Base-by-base conservation (phyloP, 73 alveolate species). In the Paramecium pentaurelia region DNA sequence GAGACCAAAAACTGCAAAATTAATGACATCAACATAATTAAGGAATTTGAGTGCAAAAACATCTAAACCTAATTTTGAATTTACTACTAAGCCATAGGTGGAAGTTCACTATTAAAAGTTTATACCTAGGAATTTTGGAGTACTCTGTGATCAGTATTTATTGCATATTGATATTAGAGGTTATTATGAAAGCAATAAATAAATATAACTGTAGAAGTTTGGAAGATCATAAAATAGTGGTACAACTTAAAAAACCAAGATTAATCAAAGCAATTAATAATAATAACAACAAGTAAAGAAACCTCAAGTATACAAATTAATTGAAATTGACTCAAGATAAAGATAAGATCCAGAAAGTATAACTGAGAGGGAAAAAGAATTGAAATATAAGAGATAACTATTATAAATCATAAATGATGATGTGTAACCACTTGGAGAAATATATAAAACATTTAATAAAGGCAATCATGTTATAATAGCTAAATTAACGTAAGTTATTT, bases 301-400 rank as follows among this genome's bases (percentile, higher is more conserved):
- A 36, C 37, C 58, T 25, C 16, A 80, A 11, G 58, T 80, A 20
- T 80, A 80, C 58, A 80, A 80, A 25, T 47, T 80, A 9, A 80
- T 80, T 4, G 91, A 80, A 11, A 44, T 80, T 38, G 91, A 80
- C 58, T 34, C 91, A 20, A 80, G 91, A 47, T 27, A 25, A 49
- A 80, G 91, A 27, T 42, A 44, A 11, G 91, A 80, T 25, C 91
- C 71, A 22, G 91, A 80, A 44, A 44, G 77, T 8, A 40, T 80
- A 20, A 80, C 77, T 20, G 91, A 80, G 32, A 44, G 91, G 75
- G 91, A 80, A 22, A 80, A 47, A 47, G 91, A 75, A 75, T 38
- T 75, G 47, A 36, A 75, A 75, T 75, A 75, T 75, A 75, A 42
- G 47, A 75, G 88, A 75, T 38, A 36, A 27, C 47, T 75, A 75